phyloP scores from a whole-genome alignment of 2,329 filamentous ascomycete genomes.

The Sporothrix euskadiensis region DNA sequence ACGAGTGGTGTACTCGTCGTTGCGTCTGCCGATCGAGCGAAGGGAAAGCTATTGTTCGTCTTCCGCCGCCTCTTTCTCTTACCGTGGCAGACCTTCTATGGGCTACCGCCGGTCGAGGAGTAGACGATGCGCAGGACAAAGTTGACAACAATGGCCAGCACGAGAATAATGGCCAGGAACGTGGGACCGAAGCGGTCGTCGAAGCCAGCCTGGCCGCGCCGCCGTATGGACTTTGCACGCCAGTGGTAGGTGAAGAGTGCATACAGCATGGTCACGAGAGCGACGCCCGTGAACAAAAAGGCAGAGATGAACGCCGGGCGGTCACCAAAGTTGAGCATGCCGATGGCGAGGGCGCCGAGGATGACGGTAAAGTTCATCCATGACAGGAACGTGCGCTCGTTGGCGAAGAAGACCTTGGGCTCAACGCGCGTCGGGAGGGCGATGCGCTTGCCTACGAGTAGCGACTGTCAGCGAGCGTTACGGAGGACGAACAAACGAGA shows the following conservation, averaged over 20 bases:
- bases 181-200: slow-evolving; percentile 95
- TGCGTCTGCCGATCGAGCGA: not conserved
- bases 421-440: slow-evolving; percentile 96
- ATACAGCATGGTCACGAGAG: slow-evolving; percentile 94
- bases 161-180: slow-evolving; percentile 78
- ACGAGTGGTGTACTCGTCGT: not conserved
- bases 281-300: slow-evolving; percentile 89
- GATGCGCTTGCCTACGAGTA: slow-evolving; percentile 82
- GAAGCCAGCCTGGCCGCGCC: slow-evolving; percentile 90
- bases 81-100: not conserved
- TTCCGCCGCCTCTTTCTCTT: not conserved
- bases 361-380: slow-evolving; percentile 99
- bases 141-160: slow-evolving; percentile 92
- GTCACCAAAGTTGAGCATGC: slow-evolving; percentile 97
- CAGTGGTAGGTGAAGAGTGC: slow-evolving; percentile 95
- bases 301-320: slow-evolving; percentile 90
- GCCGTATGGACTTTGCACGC: slow-evolving; percentile 88
- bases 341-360: slow-evolving; percentile 91
- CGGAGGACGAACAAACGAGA: slow-evolving; percentile 22
- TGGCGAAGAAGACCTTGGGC: slow-evolving; percentile 99
- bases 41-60: not conserved
- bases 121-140: slow-evolving; percentile 77
- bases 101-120: slow-evolving; percentile 29
- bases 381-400: slow-evolving; percentile 97
- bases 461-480: not conserved